Percentiles rank a stretch among this genome's conserved stretches.
Conservation (phyloP, 495 filamentous ascomycete species). For the Talaromyces thailandensis region DNA sequence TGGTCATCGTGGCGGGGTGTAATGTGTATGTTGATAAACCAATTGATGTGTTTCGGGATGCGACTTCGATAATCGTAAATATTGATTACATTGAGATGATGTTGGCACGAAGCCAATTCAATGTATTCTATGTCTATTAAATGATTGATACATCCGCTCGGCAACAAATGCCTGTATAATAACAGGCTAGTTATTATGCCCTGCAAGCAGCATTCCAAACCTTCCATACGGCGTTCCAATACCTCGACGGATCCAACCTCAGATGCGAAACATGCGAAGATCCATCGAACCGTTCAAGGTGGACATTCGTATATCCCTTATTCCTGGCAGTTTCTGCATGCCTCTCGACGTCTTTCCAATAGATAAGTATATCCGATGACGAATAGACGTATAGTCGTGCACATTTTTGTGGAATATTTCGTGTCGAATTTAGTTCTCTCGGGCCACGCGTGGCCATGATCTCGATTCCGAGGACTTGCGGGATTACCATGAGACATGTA, state of each 20-base stretch:
- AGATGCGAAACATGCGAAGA: conserved; percentile 8
- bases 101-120: not conserved
- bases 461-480: conserved; percentile 4
- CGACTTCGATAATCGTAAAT: not conserved
- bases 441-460: conserved; percentile 7
- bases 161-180: not conserved
- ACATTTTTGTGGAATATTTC: conserved; percentile 2
- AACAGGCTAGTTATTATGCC: not conserved
- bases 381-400: conserved; percentile 11
- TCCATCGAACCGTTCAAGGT: conserved; percentile 5
- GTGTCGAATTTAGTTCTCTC: conserved; percentile 4
- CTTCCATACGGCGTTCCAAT: conserved; percentile 6
- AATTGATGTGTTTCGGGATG: not conserved
- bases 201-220: conserved; percentile 4
- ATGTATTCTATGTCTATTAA: not conserved
- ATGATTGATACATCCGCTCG: not conserved
- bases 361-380: conserved; percentile 10
- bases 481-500: conserved; percentile 2
- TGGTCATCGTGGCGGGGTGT: not conserved
- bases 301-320: conserved; percentile 8
- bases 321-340: conserved; percentile 10
- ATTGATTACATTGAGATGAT: not conserved
- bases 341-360: conserved; percentile 8
- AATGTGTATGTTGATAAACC: not conserved
- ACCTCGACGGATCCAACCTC: conserved; percentile 5